phyloP scores from a whole-genome alignment of 768 basidiomycete genomes.

The Lentinula guzmanii region DNA sequence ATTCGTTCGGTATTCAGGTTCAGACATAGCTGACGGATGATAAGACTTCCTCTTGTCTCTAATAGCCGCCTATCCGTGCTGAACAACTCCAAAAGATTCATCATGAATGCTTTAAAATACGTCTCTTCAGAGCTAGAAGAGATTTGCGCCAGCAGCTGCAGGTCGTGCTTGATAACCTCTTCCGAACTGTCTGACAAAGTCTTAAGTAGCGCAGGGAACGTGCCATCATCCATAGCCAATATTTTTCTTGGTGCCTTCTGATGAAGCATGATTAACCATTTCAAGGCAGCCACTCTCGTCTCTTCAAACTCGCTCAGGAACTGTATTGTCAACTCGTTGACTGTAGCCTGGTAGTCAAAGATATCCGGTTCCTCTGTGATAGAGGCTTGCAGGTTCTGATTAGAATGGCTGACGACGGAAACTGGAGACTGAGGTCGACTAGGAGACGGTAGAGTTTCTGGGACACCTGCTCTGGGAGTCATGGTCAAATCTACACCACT shows the following conservation, averaged over 20 bases:
- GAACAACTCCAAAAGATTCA: constrained; percentile 89
- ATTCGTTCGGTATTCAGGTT: constrained; percentile 94
- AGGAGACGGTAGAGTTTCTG: constrained; percentile 17
- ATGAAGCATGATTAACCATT: constrained; percentile 98
- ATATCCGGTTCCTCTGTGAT: constrained; percentile 54
- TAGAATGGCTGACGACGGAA: constrained; percentile 38
- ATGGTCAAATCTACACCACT: constrained; percentile 31
- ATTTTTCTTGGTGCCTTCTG: constrained; percentile 97
- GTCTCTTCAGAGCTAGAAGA: constrained; percentile 92
- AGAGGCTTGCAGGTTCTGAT: constrained; percentile 23
- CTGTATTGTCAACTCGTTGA: constrained; percentile 88
- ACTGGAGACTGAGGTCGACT: constrained; percentile 63
- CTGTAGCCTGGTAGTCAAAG: constrained; percentile 90
- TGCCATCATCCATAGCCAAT: constrained; percentile 92
- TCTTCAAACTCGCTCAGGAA: constrained; percentile 97
- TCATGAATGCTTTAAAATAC: constrained; percentile 95
- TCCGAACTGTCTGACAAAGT: constrained; percentile 95
- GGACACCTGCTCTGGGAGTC: constrained; percentile 26
- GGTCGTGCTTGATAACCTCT: constrained; percentile 95
- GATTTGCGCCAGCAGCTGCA: constrained; percentile 95
- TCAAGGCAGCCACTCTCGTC: constrained; percentile 89
- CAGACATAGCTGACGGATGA: constrained; percentile 90
- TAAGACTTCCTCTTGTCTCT: constrained; percentile 89
- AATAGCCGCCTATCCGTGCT: constrained; percentile 88
- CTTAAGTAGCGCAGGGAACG: constrained; percentile 92